phyloP scores from a whole-genome alignment of 2,329 filamentous ascomycete species.

The Hirsutella thompsonii region DNA sequence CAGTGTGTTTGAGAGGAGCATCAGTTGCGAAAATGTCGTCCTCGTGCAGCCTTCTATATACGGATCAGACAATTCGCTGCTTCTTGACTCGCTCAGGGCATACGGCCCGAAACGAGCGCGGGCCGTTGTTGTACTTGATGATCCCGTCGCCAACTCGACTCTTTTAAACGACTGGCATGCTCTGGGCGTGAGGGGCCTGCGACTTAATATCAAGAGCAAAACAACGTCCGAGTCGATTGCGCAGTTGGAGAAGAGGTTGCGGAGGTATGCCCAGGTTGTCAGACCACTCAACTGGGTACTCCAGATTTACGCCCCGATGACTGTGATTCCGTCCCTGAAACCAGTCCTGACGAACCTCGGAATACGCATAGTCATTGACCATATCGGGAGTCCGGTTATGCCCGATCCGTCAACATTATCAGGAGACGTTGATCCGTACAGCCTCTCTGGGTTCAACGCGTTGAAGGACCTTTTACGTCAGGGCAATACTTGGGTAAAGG shows the following conservation, averaged over 20 bases:
- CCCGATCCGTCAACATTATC: background rate
- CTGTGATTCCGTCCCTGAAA: background rate
- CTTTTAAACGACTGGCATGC: background rate
- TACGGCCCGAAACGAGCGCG: background rate
- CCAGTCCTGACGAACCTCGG: background rate
- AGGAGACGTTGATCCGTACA: conserved; percentile 7
- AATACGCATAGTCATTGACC: conserved; percentile 1
- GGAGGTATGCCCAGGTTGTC: background rate
- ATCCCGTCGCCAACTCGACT: background rate
- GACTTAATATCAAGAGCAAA: conserved; percentile 1
- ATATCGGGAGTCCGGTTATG: background rate
- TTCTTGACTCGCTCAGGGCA: conserved; percentile 1
- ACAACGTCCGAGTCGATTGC: background rate
- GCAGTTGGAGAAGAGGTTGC: background rate
- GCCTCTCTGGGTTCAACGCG: conserved; percentile 10
- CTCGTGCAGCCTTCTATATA: conserved; percentile 3
- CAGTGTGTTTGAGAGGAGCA: background rate
- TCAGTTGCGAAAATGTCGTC: conserved; percentile 1
- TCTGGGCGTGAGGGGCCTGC: conserved; percentile 1
- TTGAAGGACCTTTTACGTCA: conserved; percentile 24
- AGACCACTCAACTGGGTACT: conserved; percentile 2
- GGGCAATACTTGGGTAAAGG: conserved; percentile 41
- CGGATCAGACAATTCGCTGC: conserved; percentile 1
- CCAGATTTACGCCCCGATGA: conserved; percentile 2
- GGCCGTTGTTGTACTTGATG: conserved; percentile 1